Conservation (phyloP, 345 rosid species). For the Limnanthes douglasii region DNA sequence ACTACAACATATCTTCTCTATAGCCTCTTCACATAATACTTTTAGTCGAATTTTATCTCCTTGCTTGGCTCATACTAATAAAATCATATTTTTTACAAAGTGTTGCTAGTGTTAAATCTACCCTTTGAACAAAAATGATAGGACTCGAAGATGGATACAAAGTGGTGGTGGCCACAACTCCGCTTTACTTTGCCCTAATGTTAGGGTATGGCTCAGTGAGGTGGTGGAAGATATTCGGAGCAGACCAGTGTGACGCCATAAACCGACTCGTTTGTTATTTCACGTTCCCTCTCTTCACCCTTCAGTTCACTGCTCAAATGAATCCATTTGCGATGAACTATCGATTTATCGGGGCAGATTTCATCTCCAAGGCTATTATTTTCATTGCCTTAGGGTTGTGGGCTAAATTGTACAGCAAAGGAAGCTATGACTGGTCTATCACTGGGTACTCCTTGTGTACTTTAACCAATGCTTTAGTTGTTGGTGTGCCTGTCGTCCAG, state of each 20-base stretch:
- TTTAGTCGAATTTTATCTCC: too few species aligned
- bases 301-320: constrained; percentile 55
- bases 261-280: constrained; percentile 70
- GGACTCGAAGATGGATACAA: constrained; percentile 66
- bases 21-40: too few species aligned
- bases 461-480: constrained; percentile 48
- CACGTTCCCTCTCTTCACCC: constrained; percentile 67
- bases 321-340: constrained; percentile 74
- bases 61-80: too few species aligned
- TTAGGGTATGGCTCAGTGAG: constrained; percentile 78
- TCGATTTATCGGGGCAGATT: constrained; percentile 43
- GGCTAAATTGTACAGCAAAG: constrained; percentile 49
- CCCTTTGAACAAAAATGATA: constrained; percentile 61
- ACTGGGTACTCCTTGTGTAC: constrained; percentile 65
- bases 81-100: too few species aligned
- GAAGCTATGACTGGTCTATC: constrained; percentile 69
- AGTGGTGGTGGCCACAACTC: constrained; percentile 66
- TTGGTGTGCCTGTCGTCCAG: constrained; percentile 53
- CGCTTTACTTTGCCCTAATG: constrained; percentile 58
- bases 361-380: constrained; percentile 46
- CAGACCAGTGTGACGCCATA: constrained; percentile 68
- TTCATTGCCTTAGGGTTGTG: constrained; percentile 39
- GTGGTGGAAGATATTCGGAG: constrained; percentile 73
- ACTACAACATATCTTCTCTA: too few species aligned
- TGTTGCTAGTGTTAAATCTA: too few species aligned